Evolutionary conservation across 805 yeast species (phyloP), one percentile per base, ranked within the genome.

Genomic region (Kockiozyma suomiensis): DNA sequence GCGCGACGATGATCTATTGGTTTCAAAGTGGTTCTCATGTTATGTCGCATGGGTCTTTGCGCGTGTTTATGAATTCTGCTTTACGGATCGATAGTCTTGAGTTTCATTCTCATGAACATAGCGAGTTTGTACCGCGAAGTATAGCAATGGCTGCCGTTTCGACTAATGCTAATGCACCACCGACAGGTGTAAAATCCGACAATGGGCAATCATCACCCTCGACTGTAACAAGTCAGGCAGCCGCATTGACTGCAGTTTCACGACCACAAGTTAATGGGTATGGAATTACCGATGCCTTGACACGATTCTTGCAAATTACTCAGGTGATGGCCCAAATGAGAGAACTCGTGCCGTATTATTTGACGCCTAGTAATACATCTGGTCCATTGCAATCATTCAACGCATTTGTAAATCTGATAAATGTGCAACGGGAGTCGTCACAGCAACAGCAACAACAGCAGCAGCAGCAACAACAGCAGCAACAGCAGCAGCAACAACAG

Each of bases 251-350:
- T 4, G 25, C 50, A 13, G 30, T 61, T 13, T 26, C 54, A 5
- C 33, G 38, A 15, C 49, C 67, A 3, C 54, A 66, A 56, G 73
- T 85, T 56, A 76, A 85, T 3, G 79, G 80, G 55, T 81, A 81
- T 63, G 96, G 96, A 0, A 72, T 87, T 4, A 85, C 83, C 56
- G 85, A 82, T 53, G 80, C 80, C 41, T 84, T 88, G 5, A 81
- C 88, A 83, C 76, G 93, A 60, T 78, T 85, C 23, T 73, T 90
- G 74, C 93, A 88, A 71, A 82, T 88, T 3, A 81, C 90, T 43
- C 94, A 89, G 72, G 86, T 86, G 8, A 87, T 90, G 90, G 79
- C 90, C 0, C 82, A 83, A 62, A 77, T 90, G 64, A 80, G 82
- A 56, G 84, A 87, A 4, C 74, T 90, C 56, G 84, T 88, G 84